Percentiles rank a stretch among this genome's conserved stretches.
Evolutionary conservation across 2,329 filamentous ascomycete genomes (phyloP).

Genomic region (Nannizziopsis barbatae): DNA sequence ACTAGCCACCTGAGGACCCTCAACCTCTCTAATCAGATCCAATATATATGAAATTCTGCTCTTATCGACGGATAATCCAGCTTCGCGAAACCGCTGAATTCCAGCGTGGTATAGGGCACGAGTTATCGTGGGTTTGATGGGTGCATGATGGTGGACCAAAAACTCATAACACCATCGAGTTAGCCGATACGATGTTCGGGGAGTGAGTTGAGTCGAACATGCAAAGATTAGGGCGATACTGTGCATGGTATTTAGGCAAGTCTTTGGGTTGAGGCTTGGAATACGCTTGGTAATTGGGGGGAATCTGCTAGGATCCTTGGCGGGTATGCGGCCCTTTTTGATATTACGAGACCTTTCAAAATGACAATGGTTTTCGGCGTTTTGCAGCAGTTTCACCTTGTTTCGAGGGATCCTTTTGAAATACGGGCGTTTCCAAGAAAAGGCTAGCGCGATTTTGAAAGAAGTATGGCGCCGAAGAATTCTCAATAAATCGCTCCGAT

Average conservation of each 20-base stretch:
- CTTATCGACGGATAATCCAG: constrained; percentile 25
- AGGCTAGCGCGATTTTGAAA: constrained; percentile 29
- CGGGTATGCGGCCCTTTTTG: no score
- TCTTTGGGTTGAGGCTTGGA: constrained; percentile 24
- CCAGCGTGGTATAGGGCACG: constrained; percentile 43
- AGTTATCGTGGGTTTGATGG: constrained; percentile 34
- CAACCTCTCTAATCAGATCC: constrained; percentile 32
- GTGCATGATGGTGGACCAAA: constrained; percentile 33
- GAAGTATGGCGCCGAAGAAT: constrained; percentile 29
- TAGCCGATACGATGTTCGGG: constrained; percentile 36
- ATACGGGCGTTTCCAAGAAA: constrained; percentile 9
- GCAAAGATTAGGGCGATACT: constrained; percentile 37
- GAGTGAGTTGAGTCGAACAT: constrained; percentile 25
- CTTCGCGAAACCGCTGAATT: constrained; percentile 34
- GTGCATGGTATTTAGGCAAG: constrained; percentile 36
- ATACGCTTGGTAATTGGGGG: constrained; percentile 12
- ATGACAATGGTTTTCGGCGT: background rate
- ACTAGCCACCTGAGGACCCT: constrained; percentile 34
- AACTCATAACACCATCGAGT: constrained; percentile 40
- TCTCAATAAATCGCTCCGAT: constrained; percentile 22
- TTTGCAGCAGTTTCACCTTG: constrained; percentile 7
- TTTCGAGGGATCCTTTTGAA: constrained; percentile 12
- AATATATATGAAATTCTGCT: constrained; percentile 36
- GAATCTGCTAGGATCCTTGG: background rate
- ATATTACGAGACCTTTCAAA: background rate